A percentile compares a stretch with the other conserved stretches of the same genome.
Conservation (phyloP, 306 rosid species). For the Acacia crassicarpa region DNA sequence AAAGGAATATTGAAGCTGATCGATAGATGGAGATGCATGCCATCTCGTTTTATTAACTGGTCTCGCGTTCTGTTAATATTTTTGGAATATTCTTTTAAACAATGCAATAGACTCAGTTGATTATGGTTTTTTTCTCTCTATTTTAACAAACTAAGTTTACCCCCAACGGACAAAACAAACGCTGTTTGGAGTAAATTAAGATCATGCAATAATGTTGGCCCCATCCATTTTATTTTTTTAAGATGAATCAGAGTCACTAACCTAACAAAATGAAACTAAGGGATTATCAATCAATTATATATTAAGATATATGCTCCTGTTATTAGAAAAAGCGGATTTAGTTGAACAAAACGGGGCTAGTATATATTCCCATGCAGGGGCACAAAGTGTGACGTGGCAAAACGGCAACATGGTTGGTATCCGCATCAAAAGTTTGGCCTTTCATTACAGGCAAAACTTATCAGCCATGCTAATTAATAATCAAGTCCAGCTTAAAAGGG, state of each 20-base stretch:
- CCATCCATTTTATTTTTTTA: not conserved
- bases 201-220: not conserved
- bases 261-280: not conserved
- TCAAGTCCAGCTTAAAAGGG: not conserved
- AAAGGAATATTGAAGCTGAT: not conserved
- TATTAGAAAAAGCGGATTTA: not conserved
- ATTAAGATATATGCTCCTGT: not conserved
- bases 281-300: not conserved
- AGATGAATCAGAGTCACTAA: constrained; percentile 25
- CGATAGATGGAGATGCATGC: not conserved
- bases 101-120: not conserved
- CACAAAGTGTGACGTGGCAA: not conserved
- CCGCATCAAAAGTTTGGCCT: not conserved
- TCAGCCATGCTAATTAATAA: not conserved
- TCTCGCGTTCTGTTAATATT: not conserved
- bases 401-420: not conserved
- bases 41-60: not conserved
- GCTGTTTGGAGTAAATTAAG: not conserved
- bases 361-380: constrained; percentile 19
- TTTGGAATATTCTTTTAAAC: not conserved
- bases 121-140: not conserved
- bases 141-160: not conserved
- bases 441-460: not conserved
- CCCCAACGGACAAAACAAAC: not conserved
- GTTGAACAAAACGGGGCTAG: not conserved